Evolutionary conservation across 2,329 filamentous ascomycete species (phyloP).

Genomic region (Volutella citrinella): DNA sequence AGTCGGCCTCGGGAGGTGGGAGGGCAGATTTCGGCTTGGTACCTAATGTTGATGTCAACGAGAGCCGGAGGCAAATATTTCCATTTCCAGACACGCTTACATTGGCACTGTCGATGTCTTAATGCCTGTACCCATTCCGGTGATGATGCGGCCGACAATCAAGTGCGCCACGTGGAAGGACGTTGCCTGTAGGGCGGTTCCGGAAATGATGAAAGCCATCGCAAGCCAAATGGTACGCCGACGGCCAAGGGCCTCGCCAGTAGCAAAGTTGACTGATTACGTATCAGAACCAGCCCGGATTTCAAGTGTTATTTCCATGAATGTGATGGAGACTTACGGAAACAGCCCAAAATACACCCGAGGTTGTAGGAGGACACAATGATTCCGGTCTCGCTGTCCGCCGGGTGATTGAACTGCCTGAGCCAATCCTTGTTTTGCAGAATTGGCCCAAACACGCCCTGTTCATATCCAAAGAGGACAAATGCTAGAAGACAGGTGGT

Average conservation of each 20-base stretch:
- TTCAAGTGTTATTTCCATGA: too few relatives aligned
- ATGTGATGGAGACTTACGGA: too few relatives aligned
- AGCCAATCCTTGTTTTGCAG: conserved; percentile 43
- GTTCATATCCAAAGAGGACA: conserved; percentile 41
- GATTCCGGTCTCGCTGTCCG: conserved; percentile 35
- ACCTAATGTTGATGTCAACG: not conserved
- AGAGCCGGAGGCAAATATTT: not conserved
- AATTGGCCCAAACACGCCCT: conserved; percentile 44
- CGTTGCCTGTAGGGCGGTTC: conserved; percentile 53
- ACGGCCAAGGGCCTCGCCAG: conserved; percentile 49
- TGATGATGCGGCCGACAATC: conserved; percentile 45
- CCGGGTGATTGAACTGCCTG: conserved; percentile 34
- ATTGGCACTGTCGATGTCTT: conserved; percentile 35
- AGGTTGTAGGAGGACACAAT: conserved; percentile 42
- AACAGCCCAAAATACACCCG: conserved; percentile 36
- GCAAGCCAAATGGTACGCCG: conserved; percentile 53
- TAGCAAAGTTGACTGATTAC: conserved; percentile 8
- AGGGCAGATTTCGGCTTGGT: conserved; percentile 1
- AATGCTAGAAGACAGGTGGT: conserved; percentile 19
- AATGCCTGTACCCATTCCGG: conserved; percentile 43
- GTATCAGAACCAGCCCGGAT: too few relatives aligned
- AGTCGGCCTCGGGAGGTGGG: not conserved
- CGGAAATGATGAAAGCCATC: conserved; percentile 52
- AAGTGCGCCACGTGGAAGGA: conserved; percentile 40
- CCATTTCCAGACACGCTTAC: too few relatives aligned